These are phyloP conservation scores for Aureobasidium melanogenum DNA, from an alignment of 2,329 filamentous ascomycete genomes.

Conservation along the genomic window DNA sequence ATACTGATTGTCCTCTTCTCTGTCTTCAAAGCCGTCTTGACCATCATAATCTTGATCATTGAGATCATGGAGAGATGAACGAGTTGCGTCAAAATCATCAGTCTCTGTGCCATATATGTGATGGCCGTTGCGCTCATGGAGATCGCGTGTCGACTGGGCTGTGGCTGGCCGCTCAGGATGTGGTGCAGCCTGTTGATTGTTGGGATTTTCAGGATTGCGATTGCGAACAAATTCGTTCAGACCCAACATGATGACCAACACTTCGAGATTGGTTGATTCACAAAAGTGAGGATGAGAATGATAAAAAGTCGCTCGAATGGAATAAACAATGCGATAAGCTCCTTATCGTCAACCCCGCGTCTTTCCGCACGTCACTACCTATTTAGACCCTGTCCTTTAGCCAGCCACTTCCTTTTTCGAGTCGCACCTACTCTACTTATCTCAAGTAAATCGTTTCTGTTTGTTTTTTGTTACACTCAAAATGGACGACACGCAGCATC, in stretches of 20 bases:
- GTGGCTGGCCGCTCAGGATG: slow-evolving; percentile 9
- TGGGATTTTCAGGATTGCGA: not conserved
- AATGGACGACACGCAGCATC: not conserved
- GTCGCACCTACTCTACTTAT: not conserved
- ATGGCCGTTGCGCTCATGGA: slow-evolving; percentile 7
- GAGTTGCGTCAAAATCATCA: slow-evolving; percentile 28
- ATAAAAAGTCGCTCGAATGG: not conserved
- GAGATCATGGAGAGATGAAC: slow-evolving; percentile 14
- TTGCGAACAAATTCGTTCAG: not conserved
- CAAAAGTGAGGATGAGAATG: not conserved
- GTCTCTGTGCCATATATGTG: slow-evolving; percentile 30
- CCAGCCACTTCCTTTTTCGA: not conserved
- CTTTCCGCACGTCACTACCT: not conserved
- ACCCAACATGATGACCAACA: not conserved
- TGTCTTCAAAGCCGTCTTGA: slow-evolving; percentile 11
- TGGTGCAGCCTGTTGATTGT: not conserved
- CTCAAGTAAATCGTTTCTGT: not conserved
- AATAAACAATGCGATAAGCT: slow-evolving; percentile 6
- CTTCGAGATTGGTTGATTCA: not conserved
- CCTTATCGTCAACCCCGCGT: slow-evolving; percentile 4
- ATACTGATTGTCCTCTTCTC: slow-evolving; percentile 13
- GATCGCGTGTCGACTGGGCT: not conserved
- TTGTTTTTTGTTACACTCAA: not conserved
- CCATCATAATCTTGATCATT: not conserved
- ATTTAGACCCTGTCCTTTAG: not conserved